Evolutionary conservation across 108 stramenopile species (phyloP).

Genomic region (Fragilariopsis cylindrus): DNA sequence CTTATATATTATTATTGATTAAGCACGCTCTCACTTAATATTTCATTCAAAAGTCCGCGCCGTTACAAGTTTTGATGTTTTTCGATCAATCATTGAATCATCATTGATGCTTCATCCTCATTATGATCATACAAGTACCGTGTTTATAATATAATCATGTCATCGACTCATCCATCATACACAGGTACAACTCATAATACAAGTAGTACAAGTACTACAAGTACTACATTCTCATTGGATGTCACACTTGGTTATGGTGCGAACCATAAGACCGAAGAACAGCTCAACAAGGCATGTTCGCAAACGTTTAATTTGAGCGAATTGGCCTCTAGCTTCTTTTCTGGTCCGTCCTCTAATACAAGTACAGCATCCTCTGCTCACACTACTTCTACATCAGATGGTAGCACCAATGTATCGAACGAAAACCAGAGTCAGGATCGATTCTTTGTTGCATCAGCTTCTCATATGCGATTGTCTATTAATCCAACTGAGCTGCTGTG

Average conservation of each 20-base stretch:
- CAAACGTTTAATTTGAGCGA: slow-evolving; percentile 12
- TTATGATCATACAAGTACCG: not conserved
- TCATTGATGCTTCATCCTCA: not conserved
- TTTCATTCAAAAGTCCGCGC: too few relatives aligned
- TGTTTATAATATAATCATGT: not conserved
- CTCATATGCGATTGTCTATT: slow-evolving; percentile 18
- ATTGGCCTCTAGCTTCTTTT: slow-evolving; percentile 25
- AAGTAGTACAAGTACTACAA: not conserved
- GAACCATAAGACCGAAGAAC: slow-evolving; percentile 21
- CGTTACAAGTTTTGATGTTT: too few relatives aligned
- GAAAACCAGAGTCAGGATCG: slow-evolving; percentile 6
- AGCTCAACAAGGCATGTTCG: slow-evolving; percentile 31
- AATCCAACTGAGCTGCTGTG: slow-evolving; percentile 16
- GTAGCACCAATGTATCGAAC: not conserved
- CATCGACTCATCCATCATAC: not conserved
- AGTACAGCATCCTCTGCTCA: not conserved
- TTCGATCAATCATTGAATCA: too few relatives aligned
- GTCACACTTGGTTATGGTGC: slow-evolving; percentile 30
- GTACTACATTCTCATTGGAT: slow-evolving; percentile 25
- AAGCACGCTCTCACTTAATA: too few relatives aligned
- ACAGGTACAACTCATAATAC: too few relatives aligned
- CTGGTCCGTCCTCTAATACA: not conserved
- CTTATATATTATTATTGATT: too few relatives aligned
- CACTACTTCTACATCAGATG: not conserved
- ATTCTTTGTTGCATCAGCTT: slow-evolving; percentile 39